A percentile compares a stretch with the other conserved stretches of the same genome.
phyloP scores from a whole-genome alignment of 2,329 filamentous ascomycete genomes.

The Aspergillaceae sp. region DNA sequence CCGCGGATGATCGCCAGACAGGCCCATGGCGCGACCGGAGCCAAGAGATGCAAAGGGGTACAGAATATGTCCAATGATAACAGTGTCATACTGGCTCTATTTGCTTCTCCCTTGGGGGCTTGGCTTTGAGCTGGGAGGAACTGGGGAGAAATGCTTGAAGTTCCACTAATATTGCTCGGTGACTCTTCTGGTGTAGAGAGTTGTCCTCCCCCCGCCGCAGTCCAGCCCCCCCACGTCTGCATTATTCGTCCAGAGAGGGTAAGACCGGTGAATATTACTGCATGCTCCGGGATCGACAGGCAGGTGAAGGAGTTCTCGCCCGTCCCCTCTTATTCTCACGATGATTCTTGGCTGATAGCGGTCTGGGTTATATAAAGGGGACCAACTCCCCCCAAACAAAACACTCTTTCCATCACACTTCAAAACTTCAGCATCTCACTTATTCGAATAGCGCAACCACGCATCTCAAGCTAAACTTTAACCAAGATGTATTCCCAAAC shows the following conservation, averaged over 20 bases:
- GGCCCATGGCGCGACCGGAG: too few species aligned
- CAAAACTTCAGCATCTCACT: too few species aligned
- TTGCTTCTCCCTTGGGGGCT: not conserved
- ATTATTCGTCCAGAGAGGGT: not conserved
- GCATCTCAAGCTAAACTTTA: not conserved
- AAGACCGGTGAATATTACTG: not conserved
- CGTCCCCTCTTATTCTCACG: conserved; percentile 1
- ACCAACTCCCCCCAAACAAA: not conserved
- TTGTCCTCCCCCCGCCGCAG: too few species aligned
- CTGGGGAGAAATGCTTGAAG: not conserved
- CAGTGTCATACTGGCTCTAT: too few species aligned
- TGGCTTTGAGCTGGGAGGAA: too few species aligned
- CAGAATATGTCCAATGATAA: too few species aligned
- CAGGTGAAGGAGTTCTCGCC: not conserved
- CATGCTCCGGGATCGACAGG: not conserved
- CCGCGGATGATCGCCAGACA: not conserved
- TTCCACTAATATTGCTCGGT: not conserved
- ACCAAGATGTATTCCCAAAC: conserved; percentile 24
- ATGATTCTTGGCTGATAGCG: not conserved
- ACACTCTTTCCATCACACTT: not conserved
- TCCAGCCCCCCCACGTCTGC: not conserved
- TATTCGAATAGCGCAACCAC: too few species aligned
- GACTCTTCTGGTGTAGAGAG: not conserved
- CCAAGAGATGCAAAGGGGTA: not conserved
- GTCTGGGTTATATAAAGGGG: too few species aligned